These are phyloP conservation scores for Trichoderma koningii DNA, from an alignment of 2,329 filamentous ascomycete species.

Conservation along the genomic window DNA sequence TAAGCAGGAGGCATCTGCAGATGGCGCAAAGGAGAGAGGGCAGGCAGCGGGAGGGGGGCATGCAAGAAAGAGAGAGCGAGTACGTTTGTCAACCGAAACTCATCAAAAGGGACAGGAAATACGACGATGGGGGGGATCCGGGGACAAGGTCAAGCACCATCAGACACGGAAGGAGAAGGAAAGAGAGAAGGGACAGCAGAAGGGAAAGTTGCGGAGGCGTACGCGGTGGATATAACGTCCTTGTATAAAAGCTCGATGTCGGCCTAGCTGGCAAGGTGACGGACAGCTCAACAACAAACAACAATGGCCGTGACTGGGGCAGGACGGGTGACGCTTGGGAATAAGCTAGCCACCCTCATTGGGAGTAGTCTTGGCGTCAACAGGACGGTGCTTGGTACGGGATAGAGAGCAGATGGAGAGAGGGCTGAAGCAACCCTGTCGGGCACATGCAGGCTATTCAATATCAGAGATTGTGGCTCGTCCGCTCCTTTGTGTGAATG, in stretches of 20 bases:
- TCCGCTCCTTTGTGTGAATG: constrained; percentile 21
- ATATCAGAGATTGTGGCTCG: constrained; percentile 25
- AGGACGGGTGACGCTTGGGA: constrained; percentile 48
- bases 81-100: constrained; percentile 16
- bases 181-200: constrained; percentile 7
- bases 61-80: constrained; percentile 14
- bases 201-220: constrained; percentile 31
- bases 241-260: constrained; percentile 28
- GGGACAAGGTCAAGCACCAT: constrained; percentile 21
- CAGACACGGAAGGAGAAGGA: constrained; percentile 12
- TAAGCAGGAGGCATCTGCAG: constrained; percentile 14
- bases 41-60: constrained; percentile 10
- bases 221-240: constrained; percentile 42
- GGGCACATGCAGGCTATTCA: constrained; percentile 26
- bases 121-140: constrained; percentile 14
- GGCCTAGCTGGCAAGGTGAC: constrained; percentile 47
- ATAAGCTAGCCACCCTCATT: constrained; percentile 50
- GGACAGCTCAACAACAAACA: constrained; percentile 46
- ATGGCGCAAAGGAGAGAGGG: constrained; percentile 20
- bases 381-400: constrained; percentile 31
- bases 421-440: constrained; percentile 36
- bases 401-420: constrained; percentile 37
- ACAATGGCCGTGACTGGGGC: constrained; percentile 42
- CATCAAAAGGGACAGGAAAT: constrained; percentile 25
- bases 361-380: constrained; percentile 42